These are phyloP conservation scores for Helichrysum umbraculigerum DNA, from an alignment of 129 eudicot genomes.

Conservation along the genomic window DNA sequence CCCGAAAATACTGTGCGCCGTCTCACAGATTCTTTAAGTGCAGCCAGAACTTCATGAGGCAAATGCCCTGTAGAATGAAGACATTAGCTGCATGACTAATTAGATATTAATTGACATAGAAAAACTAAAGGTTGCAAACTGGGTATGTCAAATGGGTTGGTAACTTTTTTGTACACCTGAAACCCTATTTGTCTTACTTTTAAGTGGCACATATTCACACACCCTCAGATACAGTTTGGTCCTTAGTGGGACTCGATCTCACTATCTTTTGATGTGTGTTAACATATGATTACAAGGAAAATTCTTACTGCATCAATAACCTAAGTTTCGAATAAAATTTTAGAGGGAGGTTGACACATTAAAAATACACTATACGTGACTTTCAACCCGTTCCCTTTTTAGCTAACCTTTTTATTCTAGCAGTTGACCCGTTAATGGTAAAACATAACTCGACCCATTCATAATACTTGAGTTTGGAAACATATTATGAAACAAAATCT, in stretches of 20 bases:
- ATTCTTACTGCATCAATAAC: not conserved
- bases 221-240: too few species aligned
- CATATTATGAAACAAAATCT: conserved; percentile 25
- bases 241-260: too few species aligned
- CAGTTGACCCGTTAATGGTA: too few species aligned
- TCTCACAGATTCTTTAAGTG: conserved; percentile 70
- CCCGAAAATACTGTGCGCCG: conserved; percentile 54
- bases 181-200: not conserved
- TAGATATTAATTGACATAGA: not conserved
- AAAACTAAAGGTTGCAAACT: not conserved
- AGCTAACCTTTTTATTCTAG: too few species aligned
- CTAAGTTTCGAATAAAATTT: not conserved
- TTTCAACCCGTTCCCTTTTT: not conserved
- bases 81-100: too few species aligned
- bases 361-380: not conserved
- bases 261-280: not conserved
- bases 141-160: not conserved
- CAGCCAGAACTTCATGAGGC: conserved; percentile 50
- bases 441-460: not conserved
- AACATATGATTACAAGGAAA: not conserved
- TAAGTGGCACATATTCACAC: not conserved
- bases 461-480: not conserved
- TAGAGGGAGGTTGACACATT: not conserved
- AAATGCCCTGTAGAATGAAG: conserved; percentile 38
- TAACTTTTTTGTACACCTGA: not conserved